phyloP scores from a whole-genome alignment of 2,329 filamentous ascomycete genomes.

The Lecanicillium sp. region DNA sequence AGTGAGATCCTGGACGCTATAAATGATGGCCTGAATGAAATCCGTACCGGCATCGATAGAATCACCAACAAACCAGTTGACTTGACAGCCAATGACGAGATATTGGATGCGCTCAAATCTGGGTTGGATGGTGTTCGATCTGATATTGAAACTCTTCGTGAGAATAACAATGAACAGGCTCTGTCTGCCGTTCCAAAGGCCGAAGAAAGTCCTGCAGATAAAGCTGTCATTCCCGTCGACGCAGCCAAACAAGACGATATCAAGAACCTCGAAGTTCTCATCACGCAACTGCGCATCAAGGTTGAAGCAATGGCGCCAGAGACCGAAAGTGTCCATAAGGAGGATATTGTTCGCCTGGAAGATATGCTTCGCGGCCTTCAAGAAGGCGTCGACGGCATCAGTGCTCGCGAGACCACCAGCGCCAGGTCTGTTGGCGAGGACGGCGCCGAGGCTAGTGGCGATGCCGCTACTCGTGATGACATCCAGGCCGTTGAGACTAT shows the following conservation, averaged over 20 bases:
- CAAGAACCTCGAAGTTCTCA: conserved; percentile 75
- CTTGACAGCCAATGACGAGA: conserved; percentile 79
- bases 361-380: conserved; percentile 42
- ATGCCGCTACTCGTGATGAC: conserved; percentile 58
- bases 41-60: conserved; percentile 69
- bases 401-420: conserved; percentile 19
- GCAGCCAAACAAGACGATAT: conserved; percentile 63
- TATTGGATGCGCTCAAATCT: conserved; percentile 78
- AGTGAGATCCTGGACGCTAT: conserved; percentile 84
- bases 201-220: conserved; percentile 14
- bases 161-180: conserved; percentile 37
- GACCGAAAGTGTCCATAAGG: conserved; percentile 30
- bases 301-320: conserved; percentile 49
- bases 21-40: conserved; percentile 74
- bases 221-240: conserved; percentile 32
- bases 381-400: conserved; percentile 37
- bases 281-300: conserved; percentile 76
- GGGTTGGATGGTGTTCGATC: conserved; percentile 65
- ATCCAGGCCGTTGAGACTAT: conserved; percentile 87
- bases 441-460: conserved; percentile 14
- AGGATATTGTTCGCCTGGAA: conserved; percentile 48
- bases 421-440: conserved; percentile 12
- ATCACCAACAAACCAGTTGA: conserved; percentile 73
- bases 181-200: conserved; percentile 29
- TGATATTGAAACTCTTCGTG: conserved; percentile 68